Conservation (phyloP, 176 grass and related monocot species). For the Chloris gayana region DNA sequence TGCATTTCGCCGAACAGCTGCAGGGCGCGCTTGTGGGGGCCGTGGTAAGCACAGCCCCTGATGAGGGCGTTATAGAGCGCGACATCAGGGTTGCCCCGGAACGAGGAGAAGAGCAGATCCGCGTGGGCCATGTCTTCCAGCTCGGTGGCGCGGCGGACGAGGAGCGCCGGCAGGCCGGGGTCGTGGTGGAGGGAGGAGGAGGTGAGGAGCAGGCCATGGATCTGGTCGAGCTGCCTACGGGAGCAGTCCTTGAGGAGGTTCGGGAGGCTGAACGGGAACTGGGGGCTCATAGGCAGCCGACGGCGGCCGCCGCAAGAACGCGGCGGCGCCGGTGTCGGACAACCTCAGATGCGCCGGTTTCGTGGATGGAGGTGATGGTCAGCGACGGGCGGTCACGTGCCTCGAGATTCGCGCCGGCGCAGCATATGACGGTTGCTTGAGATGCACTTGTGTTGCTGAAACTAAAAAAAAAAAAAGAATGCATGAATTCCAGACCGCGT, state of each 20-base stretch:
- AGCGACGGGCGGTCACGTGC: slow-evolving; percentile 5
- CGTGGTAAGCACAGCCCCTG: slow-evolving; percentile 37
- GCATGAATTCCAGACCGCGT: too few species aligned
- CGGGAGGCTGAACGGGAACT: background rate
- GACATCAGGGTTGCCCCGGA: background rate
- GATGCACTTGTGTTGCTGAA: too few species aligned
- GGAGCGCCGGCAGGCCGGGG: slow-evolving; percentile 34
- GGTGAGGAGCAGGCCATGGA: slow-evolving; percentile 45
- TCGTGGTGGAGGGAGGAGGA: slow-evolving; percentile 24
- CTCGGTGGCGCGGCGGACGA: slow-evolving; percentile 55
- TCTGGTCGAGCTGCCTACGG: slow-evolving; percentile 30
- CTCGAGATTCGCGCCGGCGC: background rate
- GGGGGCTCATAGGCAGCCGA: slow-evolving; percentile 7
- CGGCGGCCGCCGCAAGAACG: background rate
- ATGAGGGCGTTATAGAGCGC: slow-evolving; percentile 61
- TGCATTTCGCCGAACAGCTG: slow-evolving; percentile 53
- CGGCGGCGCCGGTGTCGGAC: background rate
- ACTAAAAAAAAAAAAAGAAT: background rate
- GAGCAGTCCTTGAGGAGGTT: slow-evolving; percentile 18
- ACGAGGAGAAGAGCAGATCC: slow-evolving; percentile 42
- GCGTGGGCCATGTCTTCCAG: slow-evolving; percentile 43
- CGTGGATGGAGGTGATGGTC: background rate
- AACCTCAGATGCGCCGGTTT: background rate
- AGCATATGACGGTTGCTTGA: too few species aligned
- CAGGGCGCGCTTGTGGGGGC: slow-evolving; percentile 25